Base-by-base conservation (phyloP, 805 yeast species). In the Schizosaccharomyces cryophilus region DNA sequence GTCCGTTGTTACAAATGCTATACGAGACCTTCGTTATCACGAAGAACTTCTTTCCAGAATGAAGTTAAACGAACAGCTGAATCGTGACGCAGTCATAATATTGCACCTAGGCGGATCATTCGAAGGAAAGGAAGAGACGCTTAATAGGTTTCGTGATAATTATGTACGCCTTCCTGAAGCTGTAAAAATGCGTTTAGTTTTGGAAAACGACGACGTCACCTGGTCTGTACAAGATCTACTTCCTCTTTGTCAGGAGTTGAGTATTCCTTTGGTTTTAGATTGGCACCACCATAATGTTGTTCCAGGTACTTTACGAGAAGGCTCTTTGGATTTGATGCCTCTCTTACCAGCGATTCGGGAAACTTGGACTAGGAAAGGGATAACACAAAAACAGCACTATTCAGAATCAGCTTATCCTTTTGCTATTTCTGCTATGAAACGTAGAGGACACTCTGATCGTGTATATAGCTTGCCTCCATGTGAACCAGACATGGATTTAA, bases 241-340 rank as follows among this genome's bases (percentile, higher is more conserved):
- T 9, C 61, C 61, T 24, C 21, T 59, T 17, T 59, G 61, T 40
- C 29, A 59, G n/a, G 61, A 59, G 13, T 51, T 59, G 54, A 31
- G n/a, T 31, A 40, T 59, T 15, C 61, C 61, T 21, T 17, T 59
- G 21, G 61, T 59, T 26, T 31, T 59, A 19, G 61, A 59, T 21
- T 59, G 61, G 61, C 61, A 59, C 21, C 61, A 59, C n/a, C 61
- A 59, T 55, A 59, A 38, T 5, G 29, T 59, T 11, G 61, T 59
- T 11, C 61, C 48, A 19, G 61, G 61, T 4, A 42, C 42, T 7
- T 21, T 59, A 15, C 26, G 61, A 15, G 61, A 38, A 15, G 61
- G 54, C 1, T 5, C n/a, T 21, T 31, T 38, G 4, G 61, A 42
- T 42, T 21, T 42, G 3, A n/a, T 42, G 54, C 48, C 48, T 6